Evolutionary conservation across 352 stramenopile species (phyloP).

Genomic region (Globisporangium radiosum): DNA sequence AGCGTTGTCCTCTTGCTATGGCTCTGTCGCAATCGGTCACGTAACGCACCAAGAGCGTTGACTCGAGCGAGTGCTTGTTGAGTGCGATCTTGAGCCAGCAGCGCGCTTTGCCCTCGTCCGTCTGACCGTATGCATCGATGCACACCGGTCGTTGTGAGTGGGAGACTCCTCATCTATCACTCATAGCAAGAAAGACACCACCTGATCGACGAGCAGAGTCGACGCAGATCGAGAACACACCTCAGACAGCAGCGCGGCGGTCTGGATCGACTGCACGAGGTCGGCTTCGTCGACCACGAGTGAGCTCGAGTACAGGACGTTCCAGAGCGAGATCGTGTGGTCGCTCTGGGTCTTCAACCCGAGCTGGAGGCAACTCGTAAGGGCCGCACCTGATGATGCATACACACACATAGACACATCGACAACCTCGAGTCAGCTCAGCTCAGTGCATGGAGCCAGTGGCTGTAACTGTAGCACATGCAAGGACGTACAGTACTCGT

Average conservation of each 20-base stretch:
- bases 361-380: slow-evolving; percentile 58
- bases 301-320: slow-evolving; percentile 64
- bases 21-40: neutral
- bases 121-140: slow-evolving; percentile 16
- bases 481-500: slow-evolving; percentile 38
- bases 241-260: slow-evolving; percentile 58
- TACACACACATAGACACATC: neutral
- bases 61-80: slow-evolving; percentile 75
- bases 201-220: no score
- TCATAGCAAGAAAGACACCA: no score
- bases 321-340: slow-evolving; percentile 58
- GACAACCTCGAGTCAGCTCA: neutral
- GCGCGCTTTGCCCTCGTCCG: slow-evolving; percentile 49
- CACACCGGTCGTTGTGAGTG: no score
- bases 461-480: no score
- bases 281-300: slow-evolving; percentile 69
- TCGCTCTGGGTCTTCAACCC: slow-evolving; percentile 40
- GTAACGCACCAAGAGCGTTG: slow-evolving; percentile 52
- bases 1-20: neutral
- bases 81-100: slow-evolving; percentile 79
- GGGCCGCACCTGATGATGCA: slow-evolving; percentile 28
- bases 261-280: slow-evolving; percentile 60
- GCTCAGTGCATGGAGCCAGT: neutral
- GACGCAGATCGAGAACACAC: slow-evolving; percentile 19
- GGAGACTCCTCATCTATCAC: no score